Evolutionary conservation across 139 green algal genomes (phyloP).

Genomic region (Chlorella vulgaris): DNA sequence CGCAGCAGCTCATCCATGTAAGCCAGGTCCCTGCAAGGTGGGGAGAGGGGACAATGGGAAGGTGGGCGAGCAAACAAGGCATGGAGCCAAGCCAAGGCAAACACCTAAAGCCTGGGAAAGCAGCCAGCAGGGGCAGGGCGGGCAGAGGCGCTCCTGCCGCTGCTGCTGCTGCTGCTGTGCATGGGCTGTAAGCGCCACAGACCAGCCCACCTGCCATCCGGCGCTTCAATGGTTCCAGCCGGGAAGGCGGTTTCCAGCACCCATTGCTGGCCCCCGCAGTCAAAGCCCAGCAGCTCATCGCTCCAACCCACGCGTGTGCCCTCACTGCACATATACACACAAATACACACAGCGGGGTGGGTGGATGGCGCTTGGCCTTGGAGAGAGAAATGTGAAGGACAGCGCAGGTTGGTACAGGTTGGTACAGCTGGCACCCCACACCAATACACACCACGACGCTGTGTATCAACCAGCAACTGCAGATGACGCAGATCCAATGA

Average conservation of each 20-base stretch:
- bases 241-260: slow-evolving; percentile 91
- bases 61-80: background rate
- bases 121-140: background rate
- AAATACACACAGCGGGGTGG: background rate
- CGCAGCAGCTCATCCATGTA: slow-evolving; percentile 84
- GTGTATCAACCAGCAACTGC: no score
- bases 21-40: slow-evolving; percentile 53
- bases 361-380: background rate
- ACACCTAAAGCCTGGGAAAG: no score
- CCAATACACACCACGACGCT: no score
- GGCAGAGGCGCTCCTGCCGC: no score
- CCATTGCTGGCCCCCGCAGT: slow-evolving; percentile 98
- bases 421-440: no score
- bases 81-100: no score
- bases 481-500: no score
- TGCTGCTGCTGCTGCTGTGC: background rate
- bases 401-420: no score
- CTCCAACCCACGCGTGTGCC: slow-evolving; percentile 75
- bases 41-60: background rate
- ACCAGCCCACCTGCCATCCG: slow-evolving; percentile 24
- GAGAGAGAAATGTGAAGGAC: no score
- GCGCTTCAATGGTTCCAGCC: slow-evolving; percentile 46
- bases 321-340: slow-evolving; percentile 11
- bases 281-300: slow-evolving; percentile 96
- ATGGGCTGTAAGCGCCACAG: no score